Evolutionary conservation across 148 eudicot genomes (phyloP), one percentile per base, ranked within the genome.

Genomic region (Fallopia convolvulus): DNA sequence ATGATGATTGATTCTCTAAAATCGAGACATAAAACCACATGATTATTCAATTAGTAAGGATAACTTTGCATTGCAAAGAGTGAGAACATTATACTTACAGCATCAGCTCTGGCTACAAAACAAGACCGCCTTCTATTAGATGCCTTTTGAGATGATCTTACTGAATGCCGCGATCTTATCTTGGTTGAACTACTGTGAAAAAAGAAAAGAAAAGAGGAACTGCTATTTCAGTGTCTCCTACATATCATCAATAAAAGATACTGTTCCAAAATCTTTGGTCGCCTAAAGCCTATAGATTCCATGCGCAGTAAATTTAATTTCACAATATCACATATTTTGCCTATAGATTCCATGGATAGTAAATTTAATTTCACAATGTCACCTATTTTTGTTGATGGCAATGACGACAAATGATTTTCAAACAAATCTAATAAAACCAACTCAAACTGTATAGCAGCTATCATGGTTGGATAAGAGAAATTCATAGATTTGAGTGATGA

Each of bases 71-170:
- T 36, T 68, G 33, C 44, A 76, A 15, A 58, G 63, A 76, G 41
- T 14, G 49, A 76, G 47, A 77, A 40, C 33, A 44, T 72, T 32
- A 79, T 41, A 87, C 98, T 94, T 81, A 93, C 97, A 72, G 85
- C 77, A 71, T 84, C 84, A 76, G 98, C 98, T 83, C 92, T 90
- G 79, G 92, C 97, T 78, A 90, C 66, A 39, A 94, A 79, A 39
- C 95, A 89, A 74, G 80, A 75, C 77, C 91, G 90, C 82, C 93
- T 83, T 52, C 41, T 86, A 46, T 72, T 72, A 70, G 73, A 79
- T 73, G 85, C 63, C 30, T 26, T 26, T 26, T 26, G 30, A 76
- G 86, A 61, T 44, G 95, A 90, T 80, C 85, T 78, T 46, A 83
- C 84, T 44, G 94, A 85, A 74, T 85, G 90, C 83, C 86, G 74